Base-by-base conservation (phyloP, 352 stramenopile genomes). In the Globisporangium cystogenes region DNA sequence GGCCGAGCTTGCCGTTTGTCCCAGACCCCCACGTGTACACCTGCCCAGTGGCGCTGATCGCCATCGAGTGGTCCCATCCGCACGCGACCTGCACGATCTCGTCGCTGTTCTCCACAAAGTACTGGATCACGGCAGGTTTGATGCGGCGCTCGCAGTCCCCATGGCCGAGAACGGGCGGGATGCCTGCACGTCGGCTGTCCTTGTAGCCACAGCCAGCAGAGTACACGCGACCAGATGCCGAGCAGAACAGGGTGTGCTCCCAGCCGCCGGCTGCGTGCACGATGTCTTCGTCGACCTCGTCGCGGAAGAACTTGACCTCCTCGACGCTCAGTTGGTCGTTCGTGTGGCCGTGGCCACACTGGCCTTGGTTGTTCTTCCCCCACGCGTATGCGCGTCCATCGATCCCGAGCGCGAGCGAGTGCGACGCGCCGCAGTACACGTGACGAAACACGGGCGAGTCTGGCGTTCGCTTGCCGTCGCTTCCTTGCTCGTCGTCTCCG, bases 291-390 rank as follows among this genome's bases (percentile, higher is more conserved):
- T 70, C 71, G 10, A 69, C 55, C 48, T 77, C 74, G 11, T 78
- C 69, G 21, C 43, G 54, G 41, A 91, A 93, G 44, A 62, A 75
- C 29, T 56, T 51, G 41, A 93, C 66, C 48, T 87, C 69, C 29
- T 79, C 65, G 20, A 82, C 64, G 0, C 43, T 74, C 49, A 74
- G 70, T 35, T 89, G 75, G 48, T 94, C 83, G 37, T 87, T 87
- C 0, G 76, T 87, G 47, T 90, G 77, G 0, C 79, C 83, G 58
- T 87, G 81, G 0, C 84, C 84, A 24, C 80, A 93, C 54, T 95
- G 84, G 0, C 84, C 84, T 48, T 95, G 84, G 33, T 93, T 93
- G 44, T 95, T 95, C 50, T 93, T 92, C 11, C 84, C 84, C 84
- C 84, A 95, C 3, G 68, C 48, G 48, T 80, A 92, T 1, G 57